These are phyloP conservation scores for Cronartium quercuum DNA, from an alignment of 1,284 basidiomycete genomes.

Conservation along the genomic window DNA sequence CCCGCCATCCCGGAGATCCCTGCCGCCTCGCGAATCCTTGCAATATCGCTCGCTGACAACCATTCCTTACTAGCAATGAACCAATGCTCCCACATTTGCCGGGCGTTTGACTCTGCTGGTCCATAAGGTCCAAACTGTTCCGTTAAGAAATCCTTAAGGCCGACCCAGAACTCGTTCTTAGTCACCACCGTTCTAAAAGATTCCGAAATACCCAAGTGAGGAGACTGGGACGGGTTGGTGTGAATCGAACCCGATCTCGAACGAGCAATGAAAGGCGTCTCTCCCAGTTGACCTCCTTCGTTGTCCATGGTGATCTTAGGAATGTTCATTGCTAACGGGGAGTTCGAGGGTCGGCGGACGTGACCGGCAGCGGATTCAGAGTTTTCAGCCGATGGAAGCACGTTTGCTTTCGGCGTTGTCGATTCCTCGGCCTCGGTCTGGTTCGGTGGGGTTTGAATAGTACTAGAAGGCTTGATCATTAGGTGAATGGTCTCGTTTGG, in stretches of 20 bases:
- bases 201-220: constrained; percentile 33
- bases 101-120: constrained; percentile 40
- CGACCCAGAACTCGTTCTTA: constrained; percentile 41
- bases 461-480: constrained; percentile 65
- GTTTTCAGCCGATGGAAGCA: constrained; percentile 1
- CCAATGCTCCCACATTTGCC: constrained; percentile 46
- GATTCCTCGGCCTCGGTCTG: constrained; percentile 10
- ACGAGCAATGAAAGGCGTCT: constrained; percentile 30
- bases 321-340: constrained; percentile 16
- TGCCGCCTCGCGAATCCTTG: constrained; percentile 44
- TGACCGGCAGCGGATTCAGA: not conserved
- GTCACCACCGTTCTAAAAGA: constrained; percentile 38
- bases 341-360: not conserved
- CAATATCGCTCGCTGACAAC: constrained; percentile 46
- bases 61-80: constrained; percentile 44
- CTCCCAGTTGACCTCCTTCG: constrained; percentile 12
- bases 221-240: constrained; percentile 39
- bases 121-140: constrained; percentile 38
- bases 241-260: constrained; percentile 39
- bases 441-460: constrained; percentile 29
- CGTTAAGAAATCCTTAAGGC: constrained; percentile 37
- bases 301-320: constrained; percentile 26
- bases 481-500: constrained; percentile 73
- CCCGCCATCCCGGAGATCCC: constrained; percentile 47
- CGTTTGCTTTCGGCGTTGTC: not conserved